Base-by-base conservation (phyloP, 345 rosid genomes). In the Heritiera fomes region DNA sequence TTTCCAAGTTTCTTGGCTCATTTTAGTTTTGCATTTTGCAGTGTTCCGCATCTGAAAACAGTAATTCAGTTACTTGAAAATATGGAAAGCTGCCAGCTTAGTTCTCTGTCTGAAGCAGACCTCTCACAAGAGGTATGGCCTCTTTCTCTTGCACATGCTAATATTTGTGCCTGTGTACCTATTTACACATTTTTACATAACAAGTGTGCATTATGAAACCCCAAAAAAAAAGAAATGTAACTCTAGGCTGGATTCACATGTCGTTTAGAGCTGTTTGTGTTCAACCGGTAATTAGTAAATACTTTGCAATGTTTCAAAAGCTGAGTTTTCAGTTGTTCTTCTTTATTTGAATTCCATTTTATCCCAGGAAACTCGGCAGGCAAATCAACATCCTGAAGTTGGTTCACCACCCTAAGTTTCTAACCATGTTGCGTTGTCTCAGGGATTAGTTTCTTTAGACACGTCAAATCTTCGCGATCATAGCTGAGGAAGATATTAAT, bases 21-120 rank as follows among this genome's bases (percentile, higher is more conserved):
- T 28, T 72, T 77, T 49, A 5, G n/a, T 60, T 63, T 11, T 66
- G 34, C 74, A 34, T 49, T 82, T 73, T 84, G 81, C 90, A 92
- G 94, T 38, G 87, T 81, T 76, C 89, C 94, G 67, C 92, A 88
- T 85, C 84, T 90, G 62, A 78, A 80, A 86, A 89, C 92, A 10
- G 90, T 87, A 45, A 43, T 76, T 56, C 92, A 90, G 81, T 80
- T 92, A 30, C 92, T 92, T 40, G 83, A 79, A 6, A 88, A 92
- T 64, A 90, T 92, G 91, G 96, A 87, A 80, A 83, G 80, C 80
- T 82, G 84, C 83, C 93, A 90, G 71, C 90, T 90, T 43, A 83
- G 34, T 83, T 70, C 88, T 78, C 86, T 87, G 58, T 86, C 91
- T 7, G 88, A 76, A 69, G 50, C 78, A 73, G 71, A 60, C 49